Evolutionary conservation across 768 basidiomycete genomes (phyloP).

Genomic region (Lactarius akahatsu): DNA sequence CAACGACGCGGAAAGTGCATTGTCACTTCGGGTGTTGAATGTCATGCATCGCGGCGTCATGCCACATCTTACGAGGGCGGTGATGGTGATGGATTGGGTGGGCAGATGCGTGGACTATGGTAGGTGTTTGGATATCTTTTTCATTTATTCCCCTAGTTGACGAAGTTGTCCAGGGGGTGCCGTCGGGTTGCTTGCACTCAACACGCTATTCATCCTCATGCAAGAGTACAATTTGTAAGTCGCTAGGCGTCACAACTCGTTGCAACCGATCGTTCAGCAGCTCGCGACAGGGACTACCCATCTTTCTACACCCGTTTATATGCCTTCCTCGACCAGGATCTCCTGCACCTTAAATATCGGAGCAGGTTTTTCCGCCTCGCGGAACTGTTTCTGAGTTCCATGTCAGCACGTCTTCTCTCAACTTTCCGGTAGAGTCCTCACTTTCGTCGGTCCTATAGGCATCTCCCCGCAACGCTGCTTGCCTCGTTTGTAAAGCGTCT

Average conservation of each 20-base stretch:
- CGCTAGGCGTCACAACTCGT: neutral
- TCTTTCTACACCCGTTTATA: conserved; percentile 93
- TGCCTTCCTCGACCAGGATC: conserved; percentile 79
- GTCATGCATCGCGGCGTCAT: conserved; percentile 82
- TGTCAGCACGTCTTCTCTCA: conserved; percentile 45
- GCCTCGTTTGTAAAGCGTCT: conserved; percentile 95
- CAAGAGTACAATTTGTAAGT: conserved; percentile 90
- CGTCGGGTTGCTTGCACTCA: conserved; percentile 84
- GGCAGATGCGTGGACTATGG: conserved; percentile 80
- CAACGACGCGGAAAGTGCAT: conserved; percentile 38
- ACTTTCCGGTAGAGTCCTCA: conserved; percentile 34
- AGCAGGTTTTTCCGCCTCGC: conserved; percentile 93
- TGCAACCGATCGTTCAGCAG: neutral
- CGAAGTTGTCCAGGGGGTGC: conserved; percentile 58
- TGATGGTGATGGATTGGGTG: conserved; percentile 91
- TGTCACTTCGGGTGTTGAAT: conserved; percentile 61
- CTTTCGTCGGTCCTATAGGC: conserved; percentile 44
- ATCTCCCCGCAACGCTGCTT: conserved; percentile 85
- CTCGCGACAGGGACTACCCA: conserved; percentile 77
- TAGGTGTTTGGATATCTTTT: conserved; percentile 36
- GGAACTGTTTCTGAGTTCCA: conserved; percentile 88
- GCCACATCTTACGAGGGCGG: conserved; percentile 75
- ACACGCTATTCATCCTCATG: conserved; percentile 88
- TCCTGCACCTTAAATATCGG: conserved; percentile 89
- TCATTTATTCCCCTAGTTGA: neutral